Base-by-base conservation (phyloP, 345 rosid genomes). In the Brassica cretica region DNA sequence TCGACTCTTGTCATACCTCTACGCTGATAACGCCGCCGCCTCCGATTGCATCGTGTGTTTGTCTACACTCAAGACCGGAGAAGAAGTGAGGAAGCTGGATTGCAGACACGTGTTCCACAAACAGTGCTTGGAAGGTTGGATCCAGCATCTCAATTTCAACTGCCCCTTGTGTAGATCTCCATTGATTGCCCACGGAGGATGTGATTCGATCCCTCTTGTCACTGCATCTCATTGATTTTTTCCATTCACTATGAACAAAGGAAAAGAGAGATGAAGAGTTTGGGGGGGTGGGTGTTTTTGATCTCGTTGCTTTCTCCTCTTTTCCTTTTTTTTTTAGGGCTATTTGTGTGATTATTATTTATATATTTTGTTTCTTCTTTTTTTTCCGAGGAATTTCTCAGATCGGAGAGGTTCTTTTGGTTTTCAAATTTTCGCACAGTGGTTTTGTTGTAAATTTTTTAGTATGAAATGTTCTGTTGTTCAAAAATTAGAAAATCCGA, bases 21-120 rank as follows among this genome's bases (percentile, higher is more conserved):
- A 88, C 80, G 59, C 70, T 66, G 55, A 56, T 3, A 73, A 39
- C 14, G 76, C 69, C 37, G 68, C 69, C 37, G 79, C 72, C 7
- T 73, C 85, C 5, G 89, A 68, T 69, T 93, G 96, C 64, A 80
- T 90, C 77, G 90, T 93, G 27, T 93, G 97, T 80, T 55, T 88
- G 77, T 83, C 86, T 51, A 77, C 68, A 29, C 75, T 93, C 6
- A 84, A 85, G 71, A 87, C 78, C 9, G 98, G 98, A 59, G 96
- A 93, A 10, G 82, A 64, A 51, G 98, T 93, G 49, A 86, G 96
- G 84, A 83, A 71, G 79, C 94, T 93, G 0, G 89, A 84, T n/a
- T 93, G 98, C 80, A 84, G 88, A 68, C 98, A 93, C 80, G 91
- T 93, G 1, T 93, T 88, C 68, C 98, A 93, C n/a, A 93, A 85